phyloP scores from a whole-genome alignment of 2,329 filamentous ascomycete genomes.

The Massarina eburnea region DNA sequence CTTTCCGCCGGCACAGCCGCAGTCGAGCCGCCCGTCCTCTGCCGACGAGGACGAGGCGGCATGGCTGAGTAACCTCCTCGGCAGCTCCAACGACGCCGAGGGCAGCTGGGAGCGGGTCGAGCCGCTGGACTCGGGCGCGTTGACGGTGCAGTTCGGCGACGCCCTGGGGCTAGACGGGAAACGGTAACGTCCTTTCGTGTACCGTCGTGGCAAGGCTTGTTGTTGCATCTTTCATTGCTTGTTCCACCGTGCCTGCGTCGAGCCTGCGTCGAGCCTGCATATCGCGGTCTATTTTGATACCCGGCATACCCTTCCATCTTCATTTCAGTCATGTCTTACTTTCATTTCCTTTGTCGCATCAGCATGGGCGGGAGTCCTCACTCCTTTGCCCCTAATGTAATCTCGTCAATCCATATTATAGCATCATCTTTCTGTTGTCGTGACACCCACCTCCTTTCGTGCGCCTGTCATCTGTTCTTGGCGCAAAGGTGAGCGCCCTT shows the following conservation, averaged over 20 bases:
- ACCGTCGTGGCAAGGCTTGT: conserved; percentile 12
- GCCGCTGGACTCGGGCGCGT: conserved; percentile 33
- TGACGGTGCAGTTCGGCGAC: conserved; percentile 43
- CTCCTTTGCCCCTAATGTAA: conserved; percentile 3
- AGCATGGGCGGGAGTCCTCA: conserved; percentile 2
- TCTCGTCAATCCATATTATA: not conserved
- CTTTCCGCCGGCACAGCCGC: conserved; percentile 34
- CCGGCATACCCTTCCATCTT: conserved; percentile 21
- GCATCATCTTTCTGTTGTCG: not conserved
- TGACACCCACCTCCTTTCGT: not conserved
- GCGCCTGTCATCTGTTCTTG: not conserved
- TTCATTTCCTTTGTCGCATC: conserved; percentile 12
- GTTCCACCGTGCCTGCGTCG: conserved; percentile 22
- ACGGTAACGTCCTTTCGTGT: conserved; percentile 11
- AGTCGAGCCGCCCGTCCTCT: conserved; percentile 25
- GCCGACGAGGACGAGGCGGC: conserved; percentile 38
- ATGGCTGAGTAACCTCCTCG: conserved; percentile 37
- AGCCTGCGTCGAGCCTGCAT: no score
- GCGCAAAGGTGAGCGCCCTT: not conserved
- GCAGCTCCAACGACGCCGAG: conserved; percentile 24
- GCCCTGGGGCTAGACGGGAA: conserved; percentile 22
- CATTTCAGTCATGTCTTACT: conserved; percentile 5
- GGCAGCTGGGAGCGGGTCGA: conserved; percentile 35
- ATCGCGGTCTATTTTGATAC: conserved; percentile 27
- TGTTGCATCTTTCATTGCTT: conserved; percentile 25